Evolutionary conservation across 495 filamentous ascomycete genomes (phyloP).

Genomic region (Tuber calosporum): DNA sequence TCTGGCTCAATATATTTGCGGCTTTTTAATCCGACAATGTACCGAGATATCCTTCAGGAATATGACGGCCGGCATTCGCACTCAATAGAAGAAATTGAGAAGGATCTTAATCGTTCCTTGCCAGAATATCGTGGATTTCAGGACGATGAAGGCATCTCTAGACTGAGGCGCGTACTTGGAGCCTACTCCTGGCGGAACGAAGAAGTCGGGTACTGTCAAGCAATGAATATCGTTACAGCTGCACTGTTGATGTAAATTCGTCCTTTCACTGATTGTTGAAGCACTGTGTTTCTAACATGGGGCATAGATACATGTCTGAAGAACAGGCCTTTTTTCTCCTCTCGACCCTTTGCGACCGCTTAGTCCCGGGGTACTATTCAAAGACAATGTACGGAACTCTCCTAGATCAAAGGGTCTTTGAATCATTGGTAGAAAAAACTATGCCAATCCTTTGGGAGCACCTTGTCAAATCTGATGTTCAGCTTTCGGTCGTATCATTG

Average conservation of each 20-base stretch:
- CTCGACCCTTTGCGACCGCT: constrained; percentile 81
- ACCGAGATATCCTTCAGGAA: constrained; percentile 72
- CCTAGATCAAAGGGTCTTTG: constrained; percentile 92
- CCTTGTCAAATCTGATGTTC: constrained; percentile 86
- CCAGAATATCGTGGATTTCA: constrained; percentile 97
- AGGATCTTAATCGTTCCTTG: constrained; percentile 89
- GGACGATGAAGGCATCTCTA: constrained; percentile 87
- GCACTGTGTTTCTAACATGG: constrained; percentile 2
- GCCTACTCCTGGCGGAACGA: constrained; percentile 95
- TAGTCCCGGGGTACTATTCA: constrained; percentile 94
- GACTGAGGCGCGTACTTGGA: constrained; percentile 79
- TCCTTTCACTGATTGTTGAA: constrained; percentile 5
- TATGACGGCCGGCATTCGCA: constrained; percentile 75
- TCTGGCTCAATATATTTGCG: constrained; percentile 85
- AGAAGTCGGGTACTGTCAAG: constrained; percentile 95
- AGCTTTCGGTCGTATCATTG: constrained; percentile 95
- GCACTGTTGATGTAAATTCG: constrained; percentile 73
- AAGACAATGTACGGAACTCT: constrained; percentile 98
- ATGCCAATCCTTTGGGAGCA: constrained; percentile 99
- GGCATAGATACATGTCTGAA: constrained; percentile 82
- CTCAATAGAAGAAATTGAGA: constrained; percentile 97
- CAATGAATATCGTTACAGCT: constrained; percentile 98
- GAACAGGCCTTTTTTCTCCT: constrained; percentile 91
- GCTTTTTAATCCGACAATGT: constrained; percentile 75
- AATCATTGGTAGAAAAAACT: constrained; percentile 92